Evolutionary conservation across 352 stramenopile genomes (phyloP), one percentile per base, ranked within the genome.

Genomic region (Aphanomyces stellatus): DNA sequence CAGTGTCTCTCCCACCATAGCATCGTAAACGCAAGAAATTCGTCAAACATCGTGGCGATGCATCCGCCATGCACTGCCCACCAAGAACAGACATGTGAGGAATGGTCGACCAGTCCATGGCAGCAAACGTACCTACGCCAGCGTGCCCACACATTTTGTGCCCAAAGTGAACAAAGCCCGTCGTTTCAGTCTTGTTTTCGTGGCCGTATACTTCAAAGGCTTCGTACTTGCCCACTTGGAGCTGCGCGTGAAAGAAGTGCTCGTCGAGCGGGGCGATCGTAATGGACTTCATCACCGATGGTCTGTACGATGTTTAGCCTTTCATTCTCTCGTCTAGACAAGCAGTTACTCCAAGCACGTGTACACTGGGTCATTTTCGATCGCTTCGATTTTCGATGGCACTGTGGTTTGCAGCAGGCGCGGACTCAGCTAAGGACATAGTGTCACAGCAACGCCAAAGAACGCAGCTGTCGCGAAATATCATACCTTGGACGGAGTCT

Each of bases 41-140:
- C 56, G 41, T 64, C 56, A 30, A 30, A 64, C 19, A 64, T 35
- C 22, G 56, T 64, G n/a, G 56, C 40, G 41, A 64, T 64, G 30
- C 56, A 64, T 19, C 56, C 56, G 22, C 56, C 56, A 53, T 64
- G 56, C 2, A 64, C 56, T 64, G 51, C 5, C 53, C 43, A 27
- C 7, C n/a, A n/a, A n/a, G n/a, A 48, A 48, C 17, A 48, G 17
- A 48, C 41, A 48, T 48, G n/a, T 11, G 30, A 19, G 30, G n/a
- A 22, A 56, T 56, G 11, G 19, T 1, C 25, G 13, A 19, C 30
- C 25, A 30, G 19, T 56, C 30, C 11, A 56, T 11, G 13, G 25
- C n/a, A n/a, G n/a, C n/a, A n/a, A n/a, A n/a, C 25, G 1, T 25
- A 64, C 56, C 56, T 28, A 64, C 51, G 30, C 56, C 56, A 5